phyloP scores from a whole-genome alignment of 1,284 basidiomycete species.

The Fomitopsis betulina region DNA sequence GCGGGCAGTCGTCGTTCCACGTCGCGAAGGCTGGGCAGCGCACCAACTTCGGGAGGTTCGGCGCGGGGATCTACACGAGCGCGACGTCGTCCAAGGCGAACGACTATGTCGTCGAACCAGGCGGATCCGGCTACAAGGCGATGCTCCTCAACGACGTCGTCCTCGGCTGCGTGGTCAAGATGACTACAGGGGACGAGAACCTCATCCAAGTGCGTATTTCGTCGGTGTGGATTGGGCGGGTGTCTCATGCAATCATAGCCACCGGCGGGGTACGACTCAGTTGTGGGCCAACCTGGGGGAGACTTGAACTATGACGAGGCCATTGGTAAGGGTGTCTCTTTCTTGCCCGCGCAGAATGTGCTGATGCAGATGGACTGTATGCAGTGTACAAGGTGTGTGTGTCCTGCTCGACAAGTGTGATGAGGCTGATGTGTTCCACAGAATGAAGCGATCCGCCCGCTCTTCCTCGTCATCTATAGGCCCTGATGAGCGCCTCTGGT shows the following conservation, averaged over 20 bases:
- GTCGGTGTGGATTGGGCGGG: not conserved
- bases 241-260: not conserved
- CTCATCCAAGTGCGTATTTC: slow-evolving; percentile 16
- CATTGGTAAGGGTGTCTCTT: slow-evolving; percentile 10
- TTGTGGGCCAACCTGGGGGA: slow-evolving; percentile 17
- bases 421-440: not conserved
- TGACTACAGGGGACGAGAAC: slow-evolving; percentile 7
- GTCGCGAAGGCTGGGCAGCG: not conserved
- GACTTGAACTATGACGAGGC: slow-evolving; percentile 18
- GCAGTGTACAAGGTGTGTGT: no score
- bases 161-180: slow-evolving; percentile 17
- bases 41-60: slow-evolving; percentile 12
- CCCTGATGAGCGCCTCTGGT: not conserved
- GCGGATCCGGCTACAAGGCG: slow-evolving; percentile 13
- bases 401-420: not conserved
- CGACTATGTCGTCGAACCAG: slow-evolving; percentile 15
- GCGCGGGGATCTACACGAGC: slow-evolving; percentile 13
- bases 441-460: slow-evolving; percentile 23
- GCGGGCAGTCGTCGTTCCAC: slow-evolving; percentile 10
- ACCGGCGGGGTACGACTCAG: slow-evolving; percentile 7
- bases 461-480: slow-evolving; percentile 17
- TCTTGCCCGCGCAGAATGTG: no score
- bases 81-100: slow-evolving; percentile 18
- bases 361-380: no score
- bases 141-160: slow-evolving; percentile 22